Evolutionary conservation across 148 eudicot species (phyloP), one percentile per base, ranked within the genome.

Genomic region (Hydrangea macrophylla): DNA sequence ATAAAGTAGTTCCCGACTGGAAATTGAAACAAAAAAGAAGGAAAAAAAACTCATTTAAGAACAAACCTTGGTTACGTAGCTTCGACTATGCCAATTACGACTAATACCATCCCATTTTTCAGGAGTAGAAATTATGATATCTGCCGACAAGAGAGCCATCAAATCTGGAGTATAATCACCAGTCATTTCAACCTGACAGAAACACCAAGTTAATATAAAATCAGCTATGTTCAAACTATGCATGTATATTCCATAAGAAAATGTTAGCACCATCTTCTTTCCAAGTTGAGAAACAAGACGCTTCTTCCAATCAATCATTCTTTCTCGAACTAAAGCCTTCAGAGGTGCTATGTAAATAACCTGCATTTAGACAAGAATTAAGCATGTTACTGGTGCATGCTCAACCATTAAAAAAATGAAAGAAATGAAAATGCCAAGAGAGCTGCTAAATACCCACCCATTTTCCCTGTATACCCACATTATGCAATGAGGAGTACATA

Each of bases 71-170:
- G 85, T 88, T 32, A 94, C 98, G 75, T 94, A 94, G 71, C 92
- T 83, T 76, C 98, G 84, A 61, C 79, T 76, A 59, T 94, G 97
- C 98, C 97, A 94, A 73, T 94, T 90, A 78, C 98, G 98, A 82
- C 98, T 94, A 71, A 94, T 94, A 54, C 98, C 98, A 87, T 94
- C 98, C 98, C 98, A 94, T 72, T 94, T 94, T 73, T 94, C 98
- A 71, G 98, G 98, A 73, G 98, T 94, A 48, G 97, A 88, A 65
- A 94, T 94, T 65, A 94, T 94, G 61, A 94, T 94, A 76, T 94
- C 98, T 10, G 98, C 97, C 65, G 97, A 87, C 69, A 87, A 66
- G 70, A 94, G 89, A 69, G 98, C 98, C 82, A 77, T 76, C 79
- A 94, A 53, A 81, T 94, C 98, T 45, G 98, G 98, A 54, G 97